Evolutionary conservation across 768 basidiomycete genomes (phyloP).

Genomic region (Ephemerocybe angulata): DNA sequence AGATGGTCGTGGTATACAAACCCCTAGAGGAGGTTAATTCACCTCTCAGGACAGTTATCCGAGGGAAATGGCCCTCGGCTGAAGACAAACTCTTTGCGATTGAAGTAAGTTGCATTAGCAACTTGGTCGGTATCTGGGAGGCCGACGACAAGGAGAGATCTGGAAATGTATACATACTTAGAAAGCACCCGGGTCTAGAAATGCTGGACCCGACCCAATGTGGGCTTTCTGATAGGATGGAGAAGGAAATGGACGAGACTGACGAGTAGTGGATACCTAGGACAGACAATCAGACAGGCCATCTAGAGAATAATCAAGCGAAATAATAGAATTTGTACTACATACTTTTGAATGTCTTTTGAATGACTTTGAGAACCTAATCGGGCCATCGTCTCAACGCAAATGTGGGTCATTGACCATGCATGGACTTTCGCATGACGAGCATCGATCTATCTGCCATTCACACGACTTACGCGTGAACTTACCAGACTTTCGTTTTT

Average conservation of each 20-base stretch:
- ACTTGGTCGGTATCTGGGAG: conserved; percentile 13
- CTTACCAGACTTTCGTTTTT: not conserved
- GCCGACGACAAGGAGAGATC: conserved; percentile 1
- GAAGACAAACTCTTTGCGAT: not conserved
- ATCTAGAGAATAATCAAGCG: too few relatives aligned
- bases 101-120: not conserved
- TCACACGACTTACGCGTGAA: not conserved
- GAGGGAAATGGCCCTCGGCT: conserved; percentile 6
- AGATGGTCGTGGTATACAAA: conserved; percentile 4
- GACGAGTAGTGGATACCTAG: too few relatives aligned
- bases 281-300: too few relatives aligned
- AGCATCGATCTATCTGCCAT: not conserved
- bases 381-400: not conserved
- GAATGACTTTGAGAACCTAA: not conserved
- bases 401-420: not conserved
- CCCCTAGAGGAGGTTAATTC: conserved; percentile 3
- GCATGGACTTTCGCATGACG: not conserved
- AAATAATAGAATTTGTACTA: not conserved
- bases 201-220: conserved; percentile 11
- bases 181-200: conserved; percentile 14
- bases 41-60: conserved; percentile 7
- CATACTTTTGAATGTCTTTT: not conserved
- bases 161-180: conserved; percentile 10
- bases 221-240: not conserved
- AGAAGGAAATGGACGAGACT: not conserved